These are phyloP conservation scores for Trichoderma orchidacearum DNA, from an alignment of 495 filamentous ascomycete species.

Conservation along the genomic window DNA sequence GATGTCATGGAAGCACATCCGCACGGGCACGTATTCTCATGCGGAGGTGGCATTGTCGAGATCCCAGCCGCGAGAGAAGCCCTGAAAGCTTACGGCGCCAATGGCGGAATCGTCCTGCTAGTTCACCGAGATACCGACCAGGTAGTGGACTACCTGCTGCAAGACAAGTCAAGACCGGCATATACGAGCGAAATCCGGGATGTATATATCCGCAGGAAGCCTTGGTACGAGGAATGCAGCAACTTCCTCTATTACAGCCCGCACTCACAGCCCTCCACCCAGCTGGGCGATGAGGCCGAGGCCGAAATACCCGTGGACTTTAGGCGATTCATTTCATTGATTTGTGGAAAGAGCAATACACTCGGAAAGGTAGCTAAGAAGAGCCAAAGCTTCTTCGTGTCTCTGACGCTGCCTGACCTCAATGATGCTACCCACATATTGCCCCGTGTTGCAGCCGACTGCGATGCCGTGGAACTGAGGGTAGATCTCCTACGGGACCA, in stretches of 20 bases:
- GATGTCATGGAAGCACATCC: constrained; percentile 60
- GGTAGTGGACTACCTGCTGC: constrained; percentile 78
- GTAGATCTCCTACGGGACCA: constrained; percentile 85
- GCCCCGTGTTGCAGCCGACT: constrained; percentile 63
- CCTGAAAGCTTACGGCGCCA: constrained; percentile 57
- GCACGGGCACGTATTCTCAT: constrained; percentile 73
- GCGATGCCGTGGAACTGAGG: constrained; percentile 85
- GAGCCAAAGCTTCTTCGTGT: constrained; percentile 80
- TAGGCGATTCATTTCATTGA: constrained; percentile 55
- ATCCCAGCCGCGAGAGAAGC: constrained; percentile 67
- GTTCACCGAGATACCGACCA: constrained; percentile 79
- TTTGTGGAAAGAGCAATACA: constrained; percentile 54
- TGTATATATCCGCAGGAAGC: constrained; percentile 83
- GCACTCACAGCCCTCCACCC: constrained; percentile 11
- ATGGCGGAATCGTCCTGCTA: constrained; percentile 77
- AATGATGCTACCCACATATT: constrained; percentile 46
- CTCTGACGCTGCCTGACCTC: constrained; percentile 70
- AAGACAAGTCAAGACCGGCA: constrained; percentile 84
- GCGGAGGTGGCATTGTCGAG: constrained; percentile 89
- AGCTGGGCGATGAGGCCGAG: neutral
- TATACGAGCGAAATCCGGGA: constrained; percentile 89
- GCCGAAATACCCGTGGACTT: constrained; percentile 51
- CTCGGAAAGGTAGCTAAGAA: constrained; percentile 55
- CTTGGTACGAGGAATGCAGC: constrained; percentile 87
- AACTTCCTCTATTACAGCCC: constrained; percentile 89